Evolutionary conservation across 1,139 yeast species (phyloP).

Genomic region (Lodderomyces jiufengensis): DNA sequence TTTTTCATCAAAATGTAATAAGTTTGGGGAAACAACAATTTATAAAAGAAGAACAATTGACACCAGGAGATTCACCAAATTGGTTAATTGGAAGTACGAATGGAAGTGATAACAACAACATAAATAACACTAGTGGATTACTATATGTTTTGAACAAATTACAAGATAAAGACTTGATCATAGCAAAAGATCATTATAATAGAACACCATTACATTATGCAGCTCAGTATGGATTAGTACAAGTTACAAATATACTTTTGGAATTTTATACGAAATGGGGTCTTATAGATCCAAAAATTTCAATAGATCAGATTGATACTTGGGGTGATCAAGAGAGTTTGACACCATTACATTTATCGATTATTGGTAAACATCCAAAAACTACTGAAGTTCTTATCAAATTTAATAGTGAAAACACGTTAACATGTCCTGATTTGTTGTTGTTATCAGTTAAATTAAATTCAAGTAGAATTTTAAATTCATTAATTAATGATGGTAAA

Average conservation of each 20-base stretch:
- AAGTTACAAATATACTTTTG: slow-evolving; percentile 56
- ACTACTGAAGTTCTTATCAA: slow-evolving; percentile 62
- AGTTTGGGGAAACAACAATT: slow-evolving; percentile 60
- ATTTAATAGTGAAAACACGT: slow-evolving; percentile 34
- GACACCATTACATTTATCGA: slow-evolving; percentile 82
- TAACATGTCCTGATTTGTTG: slow-evolving; percentile 49
- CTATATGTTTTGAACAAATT: slow-evolving; percentile 26
- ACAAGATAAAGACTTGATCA: slow-evolving; percentile 36
- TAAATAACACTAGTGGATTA: slow-evolving; percentile 23
- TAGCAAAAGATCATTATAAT: slow-evolving; percentile 68
- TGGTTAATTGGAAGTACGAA: slow-evolving; percentile 23
- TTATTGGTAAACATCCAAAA: slow-evolving; percentile 77
- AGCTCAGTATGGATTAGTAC: slow-evolving; percentile 78
- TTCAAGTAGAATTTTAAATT: slow-evolving; percentile 52
- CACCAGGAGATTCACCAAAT: slow-evolving; percentile 37
- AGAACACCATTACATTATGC: slow-evolving; percentile 91
- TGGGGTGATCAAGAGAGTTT: slow-evolving; percentile 87
- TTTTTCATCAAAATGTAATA: slow-evolving; percentile 79
- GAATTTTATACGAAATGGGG: slow-evolving; percentile 34
- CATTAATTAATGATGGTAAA: slow-evolving; percentile 54
- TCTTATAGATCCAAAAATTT: slow-evolving; percentile 33
- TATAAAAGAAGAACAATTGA: slow-evolving; percentile 21
- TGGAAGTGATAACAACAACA: slow-evolving; percentile 62
- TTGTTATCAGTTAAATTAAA: slow-evolving; percentile 72
- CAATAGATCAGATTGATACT: slow-evolving; percentile 54